A percentile compares a stretch with the other conserved stretches of the same genome.
Evolutionary conservation across 208 protist species (phyloP).

Genomic region (Phytomonas sp.): DNA sequence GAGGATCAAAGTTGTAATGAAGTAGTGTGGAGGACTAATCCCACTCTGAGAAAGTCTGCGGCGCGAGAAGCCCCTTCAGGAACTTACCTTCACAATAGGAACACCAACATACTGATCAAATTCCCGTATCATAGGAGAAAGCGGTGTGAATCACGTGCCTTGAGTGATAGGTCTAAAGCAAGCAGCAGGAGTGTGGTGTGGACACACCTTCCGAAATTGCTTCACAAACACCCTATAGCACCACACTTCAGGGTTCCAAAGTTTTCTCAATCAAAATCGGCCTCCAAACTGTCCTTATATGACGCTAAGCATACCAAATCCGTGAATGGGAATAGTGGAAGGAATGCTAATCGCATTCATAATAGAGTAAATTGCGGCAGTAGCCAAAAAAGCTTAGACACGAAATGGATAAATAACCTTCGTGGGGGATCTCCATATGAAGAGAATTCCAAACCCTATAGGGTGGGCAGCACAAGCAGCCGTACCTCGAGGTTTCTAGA

Average conservation of each 20-base stretch:
- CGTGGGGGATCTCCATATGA: background rate
- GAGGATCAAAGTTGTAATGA: background rate
- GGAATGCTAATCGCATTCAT: background rate
- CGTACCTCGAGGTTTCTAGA: background rate
- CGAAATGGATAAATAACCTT: background rate
- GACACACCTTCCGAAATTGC: background rate
- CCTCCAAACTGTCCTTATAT: background rate
- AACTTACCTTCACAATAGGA: background rate
- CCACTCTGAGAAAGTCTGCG: background rate
- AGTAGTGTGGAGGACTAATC: background rate
- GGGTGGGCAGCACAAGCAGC: background rate
- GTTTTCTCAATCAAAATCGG: background rate
- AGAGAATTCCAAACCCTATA: background rate
- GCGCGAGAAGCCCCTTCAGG: background rate
- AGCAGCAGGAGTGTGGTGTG: background rate
- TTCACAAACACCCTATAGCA: background rate
- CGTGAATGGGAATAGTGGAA: background rate
- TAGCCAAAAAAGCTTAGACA: background rate
- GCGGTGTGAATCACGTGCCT: background rate
- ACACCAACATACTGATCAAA: background rate
- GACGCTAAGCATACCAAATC: background rate
- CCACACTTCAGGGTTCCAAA: background rate
- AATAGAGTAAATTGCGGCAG: background rate
- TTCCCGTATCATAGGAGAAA: background rate
- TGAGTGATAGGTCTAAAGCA: background rate